A percentile compares a stretch with the other conserved stretches of the same genome.
Conservation (phyloP, 345 rosid species). For the Iberis pinnata region DNA sequence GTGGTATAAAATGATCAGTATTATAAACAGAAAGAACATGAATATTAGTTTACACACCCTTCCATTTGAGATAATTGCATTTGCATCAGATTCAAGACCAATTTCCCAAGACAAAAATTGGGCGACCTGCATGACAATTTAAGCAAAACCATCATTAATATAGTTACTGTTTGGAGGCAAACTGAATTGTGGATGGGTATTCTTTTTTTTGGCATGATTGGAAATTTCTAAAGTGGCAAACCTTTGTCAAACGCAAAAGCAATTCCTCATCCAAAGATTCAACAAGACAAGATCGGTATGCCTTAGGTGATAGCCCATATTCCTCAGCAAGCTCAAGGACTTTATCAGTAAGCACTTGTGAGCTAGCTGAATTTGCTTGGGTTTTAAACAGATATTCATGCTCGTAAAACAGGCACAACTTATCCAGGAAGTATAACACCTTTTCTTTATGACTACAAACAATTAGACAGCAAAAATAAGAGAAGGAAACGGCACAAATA, state of each 20-base stretch:
- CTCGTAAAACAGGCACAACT: conserved; percentile 69
- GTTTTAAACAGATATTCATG: conserved; percentile 43
- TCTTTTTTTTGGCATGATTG: conserved; percentile 10
- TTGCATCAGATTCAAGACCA: conserved; percentile 58
- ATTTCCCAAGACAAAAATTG: conserved; percentile 53
- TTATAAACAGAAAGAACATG: neutral
- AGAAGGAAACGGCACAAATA: conserved; percentile 9
- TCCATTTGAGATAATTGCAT: conserved; percentile 85
- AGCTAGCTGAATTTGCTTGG: conserved; percentile 39
- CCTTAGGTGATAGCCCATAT: conserved; percentile 58
- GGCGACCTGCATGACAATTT: conserved; percentile 46
- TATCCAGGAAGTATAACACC: conserved; percentile 66
- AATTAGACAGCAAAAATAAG: conserved; percentile 22
- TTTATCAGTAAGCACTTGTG: conserved; percentile 50
- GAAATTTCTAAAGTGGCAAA: conserved; percentile 22
- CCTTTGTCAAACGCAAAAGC: conserved; percentile 54
- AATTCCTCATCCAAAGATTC: conserved; percentile 43
- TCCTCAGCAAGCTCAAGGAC: conserved; percentile 75
- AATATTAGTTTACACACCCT: conserved; percentile 46
- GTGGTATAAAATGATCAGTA: neutral
- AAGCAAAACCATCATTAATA: conserved; percentile 12
- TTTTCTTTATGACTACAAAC: conserved; percentile 67
- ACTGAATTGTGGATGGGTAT: conserved; percentile 2
- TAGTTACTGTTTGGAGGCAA: conserved; percentile 7
- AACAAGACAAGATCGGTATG: conserved; percentile 43